phyloP scores from a whole-genome alignment of 768 basidiomycete species.

The Gelatoporia subvermispora region DNA sequence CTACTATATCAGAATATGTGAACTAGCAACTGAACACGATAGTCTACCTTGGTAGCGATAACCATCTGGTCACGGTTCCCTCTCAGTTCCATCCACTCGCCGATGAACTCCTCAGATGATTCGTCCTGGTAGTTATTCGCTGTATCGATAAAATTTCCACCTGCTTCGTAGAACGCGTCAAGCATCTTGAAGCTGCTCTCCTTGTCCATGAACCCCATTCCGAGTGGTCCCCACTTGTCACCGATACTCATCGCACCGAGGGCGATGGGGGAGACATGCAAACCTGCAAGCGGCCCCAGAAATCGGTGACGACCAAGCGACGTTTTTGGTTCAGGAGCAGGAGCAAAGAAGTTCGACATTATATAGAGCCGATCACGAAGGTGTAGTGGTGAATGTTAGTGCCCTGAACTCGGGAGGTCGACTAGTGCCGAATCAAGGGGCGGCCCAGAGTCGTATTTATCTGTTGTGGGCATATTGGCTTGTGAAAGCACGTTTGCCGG shows the following conservation, averaged over 20 bases:
- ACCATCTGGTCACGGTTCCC: conserved; percentile 40
- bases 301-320: conserved; percentile 27
- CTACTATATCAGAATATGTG: not conserved
- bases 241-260: conserved; percentile 36
- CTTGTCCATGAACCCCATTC: conserved; percentile 31
- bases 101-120: conserved; percentile 33
- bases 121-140: conserved; percentile 33
- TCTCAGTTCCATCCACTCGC: conserved; percentile 41
- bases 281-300: conserved; percentile 30
- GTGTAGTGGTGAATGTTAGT: too few species aligned
- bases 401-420: too few species aligned
- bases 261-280: conserved; percentile 33
- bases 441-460: too few species aligned
- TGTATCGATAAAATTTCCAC: conserved; percentile 31
- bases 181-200: conserved; percentile 28
- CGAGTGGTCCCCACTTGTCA: conserved; percentile 26
- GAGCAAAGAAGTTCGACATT: not conserved
- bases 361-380: too few species aligned
- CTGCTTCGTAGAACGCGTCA: conserved; percentile 24
- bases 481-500: too few species aligned
- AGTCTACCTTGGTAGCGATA: conserved; percentile 35
- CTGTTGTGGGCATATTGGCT: too few species aligned
- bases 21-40: not conserved
- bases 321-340: conserved; percentile 14
- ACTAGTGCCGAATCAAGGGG: too few species aligned